Base-by-base conservation (phyloP, 1,139 yeast species). In the Hansenula lynferdii region DNA sequence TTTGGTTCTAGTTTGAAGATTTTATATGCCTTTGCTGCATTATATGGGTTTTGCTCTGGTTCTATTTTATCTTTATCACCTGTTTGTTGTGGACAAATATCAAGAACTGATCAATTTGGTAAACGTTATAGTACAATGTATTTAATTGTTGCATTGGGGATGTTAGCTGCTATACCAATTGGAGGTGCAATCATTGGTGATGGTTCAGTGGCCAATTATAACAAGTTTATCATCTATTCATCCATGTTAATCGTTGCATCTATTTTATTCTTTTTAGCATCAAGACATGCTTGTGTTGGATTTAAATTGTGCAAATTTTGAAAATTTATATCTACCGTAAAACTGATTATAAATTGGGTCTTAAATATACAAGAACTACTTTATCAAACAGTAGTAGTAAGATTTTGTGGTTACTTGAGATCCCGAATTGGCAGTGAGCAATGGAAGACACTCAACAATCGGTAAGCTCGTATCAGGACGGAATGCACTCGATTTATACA, bases 121-220 rank as follows among this genome's bases (percentile, higher is more conserved):
- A n/a, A 15, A 4, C 12, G 27, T n/a, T 24, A n/a, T n/a, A 24
- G 27, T 24, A 24, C 27, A 4, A 24, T 24, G 27, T 24, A 24
- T 9, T 24, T 24, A 15, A n/a, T 12, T n/a, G 27, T 24, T n/a
- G 12, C 27, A 5, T 24, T 24, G 12, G 27, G 27, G 12, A 24
- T n/a, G 8, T n/a, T 24, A 7, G 27, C 14, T n/a, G 14, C 16
- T 24, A 16, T 24, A n/a, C 27, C 27, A n/a, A 24, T 24, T n/a
- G 27, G 16, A 4, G 27, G 27, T n/a, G 27, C 27, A 4, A 24
- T 24, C 16, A 24, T 24, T n/a, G 15, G 11, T 4, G 14, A 24
- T 6, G 27, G 16, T n/a, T n/a, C 15, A 12, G 6, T n/a, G 6
- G 6, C 6, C 5, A 8, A 24, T 62, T 39, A 24, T 9, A 24